Percentiles rank a stretch among this genome's conserved stretches.
phyloP scores from a whole-genome alignment of 495 filamentous ascomycete genomes.

The Daldinia caldariorum region DNA sequence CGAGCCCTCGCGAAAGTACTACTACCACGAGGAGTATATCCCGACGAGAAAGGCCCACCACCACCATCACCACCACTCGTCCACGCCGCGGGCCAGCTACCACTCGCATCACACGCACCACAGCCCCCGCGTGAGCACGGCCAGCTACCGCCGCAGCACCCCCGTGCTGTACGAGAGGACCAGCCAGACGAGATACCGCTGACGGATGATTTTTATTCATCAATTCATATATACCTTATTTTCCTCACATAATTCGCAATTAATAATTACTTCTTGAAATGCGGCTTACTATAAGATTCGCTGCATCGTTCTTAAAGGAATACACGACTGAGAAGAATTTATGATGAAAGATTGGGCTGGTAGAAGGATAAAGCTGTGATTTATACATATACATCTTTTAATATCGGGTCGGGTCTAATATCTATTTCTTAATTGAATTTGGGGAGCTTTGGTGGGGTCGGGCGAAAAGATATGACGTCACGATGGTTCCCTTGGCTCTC shows the following conservation, averaged over 20 bases:
- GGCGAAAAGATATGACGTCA: slow-evolving; percentile 43
- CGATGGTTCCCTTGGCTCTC: slow-evolving; percentile 27
- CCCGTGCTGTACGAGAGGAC: slow-evolving; percentile 49
- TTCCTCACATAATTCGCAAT: neutral
- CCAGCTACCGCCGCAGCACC: slow-evolving; percentile 46
- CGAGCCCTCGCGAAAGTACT: slow-evolving; percentile 54
- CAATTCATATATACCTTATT: neutral
- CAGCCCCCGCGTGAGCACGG: slow-evolving; percentile 51
- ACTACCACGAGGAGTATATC: slow-evolving; percentile 61
- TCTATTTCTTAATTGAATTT: neutral
- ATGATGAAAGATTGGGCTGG: neutral
- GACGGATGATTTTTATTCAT: slow-evolving; percentile 8
- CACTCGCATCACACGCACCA: slow-evolving; percentile 46
- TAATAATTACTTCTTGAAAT: neutral
- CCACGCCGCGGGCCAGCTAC: slow-evolving; percentile 37
- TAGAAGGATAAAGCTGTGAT: neutral
- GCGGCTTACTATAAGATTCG: neutral
- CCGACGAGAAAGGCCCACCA: slow-evolving; percentile 48
- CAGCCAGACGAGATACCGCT: slow-evolving; percentile 46
- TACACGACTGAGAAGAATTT: neutral
- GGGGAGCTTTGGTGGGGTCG: neutral
- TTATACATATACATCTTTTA: neutral
- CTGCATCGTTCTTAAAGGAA: neutral
- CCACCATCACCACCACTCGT: slow-evolving; percentile 45
- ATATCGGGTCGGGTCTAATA: neutral